Evolutionary conservation across 306 rosid genomes (phyloP).

Genomic region (Quercus alba): DNA sequence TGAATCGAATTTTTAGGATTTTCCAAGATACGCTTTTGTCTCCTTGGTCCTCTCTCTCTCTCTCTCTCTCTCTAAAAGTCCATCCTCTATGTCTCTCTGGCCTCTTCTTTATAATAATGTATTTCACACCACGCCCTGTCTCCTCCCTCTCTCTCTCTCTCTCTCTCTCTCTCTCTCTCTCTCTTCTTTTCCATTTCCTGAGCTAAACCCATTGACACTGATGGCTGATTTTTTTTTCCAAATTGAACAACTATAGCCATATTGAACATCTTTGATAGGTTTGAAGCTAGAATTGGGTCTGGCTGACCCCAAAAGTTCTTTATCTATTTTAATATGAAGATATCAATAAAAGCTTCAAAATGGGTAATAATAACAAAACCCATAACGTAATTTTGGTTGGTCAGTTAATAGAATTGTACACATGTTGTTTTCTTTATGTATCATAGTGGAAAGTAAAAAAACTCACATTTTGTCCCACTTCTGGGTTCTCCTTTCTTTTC

Average conservation of each 20-base stretch:
- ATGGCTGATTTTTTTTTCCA: neutral
- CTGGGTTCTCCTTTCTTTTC: too few relatives aligned
- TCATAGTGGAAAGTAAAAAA: neutral
- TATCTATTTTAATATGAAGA: too few relatives aligned
- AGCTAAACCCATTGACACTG: slow-evolving; percentile 1
- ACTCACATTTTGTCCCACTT: neutral
- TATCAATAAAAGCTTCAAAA: neutral
- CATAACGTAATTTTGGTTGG: neutral
- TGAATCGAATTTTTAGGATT: slow-evolving; percentile 66
- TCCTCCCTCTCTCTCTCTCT: neutral
- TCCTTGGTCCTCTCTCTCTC: slow-evolving; percentile 30
- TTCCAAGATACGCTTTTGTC: slow-evolving; percentile 77
- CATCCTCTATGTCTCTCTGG: slow-evolving; percentile 14
- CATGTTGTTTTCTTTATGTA: neutral
- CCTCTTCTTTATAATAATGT: slow-evolving; percentile 9
- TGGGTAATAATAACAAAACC: neutral
- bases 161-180: neutral
- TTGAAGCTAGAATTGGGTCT: neutral
- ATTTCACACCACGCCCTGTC: slow-evolving; percentile 4
- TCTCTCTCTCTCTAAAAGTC: neutral
- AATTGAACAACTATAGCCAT: neutral
- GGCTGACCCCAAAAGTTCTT: neutral
- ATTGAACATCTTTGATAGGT: too few relatives aligned
- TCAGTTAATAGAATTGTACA: neutral
- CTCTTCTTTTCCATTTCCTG: neutral